Evolutionary conservation across 768 basidiomycete genomes (phyloP).

Genomic region (Mycena pura): DNA sequence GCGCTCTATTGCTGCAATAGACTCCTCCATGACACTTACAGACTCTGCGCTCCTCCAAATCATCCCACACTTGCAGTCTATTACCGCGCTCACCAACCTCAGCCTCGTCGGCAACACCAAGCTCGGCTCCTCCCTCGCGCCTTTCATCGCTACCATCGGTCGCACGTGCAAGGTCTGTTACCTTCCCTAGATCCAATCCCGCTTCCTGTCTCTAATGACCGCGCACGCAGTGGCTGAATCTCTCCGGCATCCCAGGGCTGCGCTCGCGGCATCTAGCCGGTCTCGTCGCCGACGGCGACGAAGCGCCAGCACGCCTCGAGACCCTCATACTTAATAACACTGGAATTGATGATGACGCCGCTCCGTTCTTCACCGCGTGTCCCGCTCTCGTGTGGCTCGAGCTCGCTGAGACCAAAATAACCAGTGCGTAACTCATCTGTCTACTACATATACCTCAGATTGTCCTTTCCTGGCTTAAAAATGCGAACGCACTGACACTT

Average conservation of each 20-base stretch:
- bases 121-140: constrained; percentile 53
- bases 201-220: background rate
- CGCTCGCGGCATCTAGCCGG: constrained; percentile 59
- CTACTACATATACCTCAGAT: background rate
- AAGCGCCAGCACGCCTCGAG: constrained; percentile 47
- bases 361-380: constrained; percentile 60
- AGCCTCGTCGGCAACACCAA: constrained; percentile 72
- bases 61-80: constrained; percentile 46
- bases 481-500: too few relatives aligned
- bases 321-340: constrained; percentile 66
- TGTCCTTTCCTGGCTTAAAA: too few relatives aligned
- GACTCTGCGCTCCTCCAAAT: constrained; percentile 54
- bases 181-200: background rate
- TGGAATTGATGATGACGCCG: constrained; percentile 62
- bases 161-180: constrained; percentile 59
- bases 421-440: constrained; percentile 46
- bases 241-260: constrained; percentile 59
- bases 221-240: constrained; percentile 56
- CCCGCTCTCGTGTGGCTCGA: constrained; percentile 52
- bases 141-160: constrained; percentile 61
- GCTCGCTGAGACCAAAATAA: constrained; percentile 64
- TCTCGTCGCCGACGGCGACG: constrained; percentile 40
- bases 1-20: constrained; percentile 52
- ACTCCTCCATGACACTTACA: constrained; percentile 61
- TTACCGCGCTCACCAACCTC: constrained; percentile 52